Conservation (phyloP, 1,139 yeast species). For the Sugiyamaella paludigena region DNA sequence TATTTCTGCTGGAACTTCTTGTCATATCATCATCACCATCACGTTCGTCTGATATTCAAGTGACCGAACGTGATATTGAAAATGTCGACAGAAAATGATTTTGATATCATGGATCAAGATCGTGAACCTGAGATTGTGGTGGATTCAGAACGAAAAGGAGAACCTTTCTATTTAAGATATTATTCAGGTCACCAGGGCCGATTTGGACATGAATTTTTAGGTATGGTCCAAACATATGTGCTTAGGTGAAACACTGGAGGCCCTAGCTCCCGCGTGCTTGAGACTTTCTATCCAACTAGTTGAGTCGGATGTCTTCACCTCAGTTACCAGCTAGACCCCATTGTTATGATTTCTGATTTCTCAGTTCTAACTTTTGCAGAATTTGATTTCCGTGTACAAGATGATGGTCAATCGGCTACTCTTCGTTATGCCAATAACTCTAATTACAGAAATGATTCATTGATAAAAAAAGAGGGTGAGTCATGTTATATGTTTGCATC, state of each 20-base stretch:
- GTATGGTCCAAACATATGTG: constrained; percentile 21
- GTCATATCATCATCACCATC: no score
- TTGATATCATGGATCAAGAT: neutral
- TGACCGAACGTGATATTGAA: neutral
- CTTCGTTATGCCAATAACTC: constrained; percentile 48
- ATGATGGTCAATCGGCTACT: constrained; percentile 38
- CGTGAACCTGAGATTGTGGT: constrained; percentile 3
- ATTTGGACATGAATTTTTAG: constrained; percentile 47
- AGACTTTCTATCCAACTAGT: no score
- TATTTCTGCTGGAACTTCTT: no score
- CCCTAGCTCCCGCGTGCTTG: no score
- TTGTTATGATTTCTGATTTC: no score
- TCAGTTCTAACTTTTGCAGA: constrained; percentile 28
- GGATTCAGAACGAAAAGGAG: constrained; percentile 19
- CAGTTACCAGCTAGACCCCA: no score
- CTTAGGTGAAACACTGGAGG: no score
- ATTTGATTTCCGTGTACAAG: constrained; percentile 41
- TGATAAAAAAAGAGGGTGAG: constrained; percentile 42
- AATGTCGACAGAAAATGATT: neutral
- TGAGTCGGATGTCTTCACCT: no score
- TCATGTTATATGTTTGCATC: neutral
- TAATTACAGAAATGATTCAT: constrained; percentile 45
- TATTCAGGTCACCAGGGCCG: constrained; percentile 47
- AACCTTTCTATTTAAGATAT: constrained; percentile 42
- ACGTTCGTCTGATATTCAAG: no score